Base-by-base conservation (phyloP, 1,284 basidiomycete genomes). In the Athelia psychrophila region DNA sequence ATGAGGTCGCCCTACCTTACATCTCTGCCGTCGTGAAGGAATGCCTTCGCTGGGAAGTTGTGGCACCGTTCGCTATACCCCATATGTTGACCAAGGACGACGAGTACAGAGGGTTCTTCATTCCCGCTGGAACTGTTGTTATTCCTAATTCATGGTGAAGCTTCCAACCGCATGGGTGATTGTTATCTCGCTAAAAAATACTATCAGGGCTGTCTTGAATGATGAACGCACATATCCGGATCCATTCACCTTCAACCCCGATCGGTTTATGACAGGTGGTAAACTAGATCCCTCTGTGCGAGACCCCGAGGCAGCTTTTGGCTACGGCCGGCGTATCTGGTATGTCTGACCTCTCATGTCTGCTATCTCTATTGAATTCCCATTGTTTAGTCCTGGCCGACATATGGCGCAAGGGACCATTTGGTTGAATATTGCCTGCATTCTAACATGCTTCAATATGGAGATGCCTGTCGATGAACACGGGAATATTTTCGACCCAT, bases 221-320 rank as follows among this genome's bases (percentile, higher is more conserved):
- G 62, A 66, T 44, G 54, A 59, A 13, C 51, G 51, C 20, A 44
- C 63, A 9, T 76, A 72, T 49, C 55, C 61, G 2, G 56, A 73
- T 18, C 71, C 73, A 3, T 50, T 62, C 23, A 51, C 55, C n/a
- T 76, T 74, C 56, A 62, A 61, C 16, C 73, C 73, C 1, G 67
- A 67, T 15, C 64, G 71, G 0, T 73, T 65, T 54, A 49, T 74
- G 15, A 65, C 62, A 51, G 58, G 66, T 33, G 69, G 69, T 6
- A 61, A 67, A 44, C 60, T 71, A 12, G 58, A 68, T 48, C 60
- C 61, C 9, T 49, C 44, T 1, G 60, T 63, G 3, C 50, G 55
- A 49, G 60, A 66, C 51, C 69, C 70, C 8, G 60, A 60, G 16
- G 60, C 18, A 18, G 6, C 62, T 3, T 73, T 71, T 51, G 72